A percentile compares a stretch with the other conserved stretches of the same genome.
phyloP scores from a whole-genome alignment of 305 asterid species.

The Solanum chacoense region DNA sequence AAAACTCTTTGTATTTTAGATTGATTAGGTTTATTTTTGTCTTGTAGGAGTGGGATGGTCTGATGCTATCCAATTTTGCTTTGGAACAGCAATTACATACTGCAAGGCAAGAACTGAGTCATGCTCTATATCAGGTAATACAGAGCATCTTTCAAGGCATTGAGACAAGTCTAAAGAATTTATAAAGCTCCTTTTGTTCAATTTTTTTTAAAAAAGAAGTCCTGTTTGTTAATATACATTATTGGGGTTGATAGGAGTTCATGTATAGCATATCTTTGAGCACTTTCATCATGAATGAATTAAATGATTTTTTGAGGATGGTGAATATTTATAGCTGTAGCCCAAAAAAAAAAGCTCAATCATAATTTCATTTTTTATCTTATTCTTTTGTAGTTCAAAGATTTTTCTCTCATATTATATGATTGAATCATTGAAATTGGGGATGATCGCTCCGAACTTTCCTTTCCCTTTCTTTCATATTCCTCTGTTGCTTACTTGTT shows the following conservation, averaged over 20 bases:
- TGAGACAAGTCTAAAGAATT: neutral
- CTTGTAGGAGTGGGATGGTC: slow-evolving; percentile 85
- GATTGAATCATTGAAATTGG: neutral
- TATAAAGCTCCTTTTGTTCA: neutral
- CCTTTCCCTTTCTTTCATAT: neutral
- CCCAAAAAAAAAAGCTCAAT: neutral
- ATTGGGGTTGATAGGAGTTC: neutral
- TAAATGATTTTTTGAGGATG: neutral
- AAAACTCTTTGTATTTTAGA: neutral
- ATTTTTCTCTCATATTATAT: neutral
- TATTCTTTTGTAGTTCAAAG: neutral
- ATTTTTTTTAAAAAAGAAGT: neutral
- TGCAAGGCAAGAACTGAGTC: slow-evolving; percentile 96
- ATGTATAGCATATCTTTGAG: neutral
- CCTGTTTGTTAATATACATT: neutral
- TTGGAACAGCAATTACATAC: slow-evolving; percentile 86
- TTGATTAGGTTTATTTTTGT: neutral
- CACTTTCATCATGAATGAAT: neutral
- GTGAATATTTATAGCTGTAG: neutral
- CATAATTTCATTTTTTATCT: neutral
- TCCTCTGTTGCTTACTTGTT: neutral
- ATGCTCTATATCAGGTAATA: slow-evolving; percentile 74
- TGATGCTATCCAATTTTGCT: slow-evolving; percentile 92
- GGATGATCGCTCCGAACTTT: neutral
- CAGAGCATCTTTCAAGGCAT: neutral